Evolutionary conservation across 2,329 filamentous ascomycete genomes (phyloP).

Genomic region (Cyphellophora attinorum): DNA sequence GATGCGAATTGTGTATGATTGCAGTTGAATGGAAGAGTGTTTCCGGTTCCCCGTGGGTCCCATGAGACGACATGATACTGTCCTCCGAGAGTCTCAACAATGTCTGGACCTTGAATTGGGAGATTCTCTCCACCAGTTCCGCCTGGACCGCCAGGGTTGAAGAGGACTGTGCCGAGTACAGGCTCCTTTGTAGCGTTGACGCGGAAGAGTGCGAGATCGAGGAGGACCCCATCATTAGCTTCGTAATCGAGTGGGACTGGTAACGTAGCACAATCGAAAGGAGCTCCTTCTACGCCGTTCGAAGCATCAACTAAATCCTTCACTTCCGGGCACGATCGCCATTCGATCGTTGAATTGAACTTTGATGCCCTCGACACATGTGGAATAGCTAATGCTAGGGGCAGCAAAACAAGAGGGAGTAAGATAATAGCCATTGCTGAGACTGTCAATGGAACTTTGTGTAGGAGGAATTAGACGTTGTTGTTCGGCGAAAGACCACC

Average conservation of each 20-base stretch:
- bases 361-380: no score
- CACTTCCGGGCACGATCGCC: conserved; percentile 7
- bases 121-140: conserved; percentile 20
- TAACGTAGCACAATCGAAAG: conserved; percentile 22
- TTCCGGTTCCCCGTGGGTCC: conserved; percentile 13
- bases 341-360: conserved; percentile 7
- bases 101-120: not conserved
- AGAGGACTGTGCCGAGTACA: conserved; percentile 23
- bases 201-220: conserved; percentile 21
- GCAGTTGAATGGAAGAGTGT: conserved; percentile 15
- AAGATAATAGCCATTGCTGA: no score
- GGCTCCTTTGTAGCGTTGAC: conserved; percentile 20
- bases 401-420: no score
- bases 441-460: no score
- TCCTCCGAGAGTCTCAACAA: conserved; percentile 8
- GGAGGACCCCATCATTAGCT: conserved; percentile 13
- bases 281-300: not conserved
- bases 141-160: conserved; percentile 27
- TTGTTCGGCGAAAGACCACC: no score
- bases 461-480: no score
- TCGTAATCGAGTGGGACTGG: conserved; percentile 27
- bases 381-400: no score
- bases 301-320: conserved; percentile 2
- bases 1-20: not conserved
- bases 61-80: conserved; percentile 13